Evolutionary conservation across 108 stramenopile species (phyloP), one percentile per base, ranked within the genome.

Genomic region (Skeletonema potamos): DNA sequence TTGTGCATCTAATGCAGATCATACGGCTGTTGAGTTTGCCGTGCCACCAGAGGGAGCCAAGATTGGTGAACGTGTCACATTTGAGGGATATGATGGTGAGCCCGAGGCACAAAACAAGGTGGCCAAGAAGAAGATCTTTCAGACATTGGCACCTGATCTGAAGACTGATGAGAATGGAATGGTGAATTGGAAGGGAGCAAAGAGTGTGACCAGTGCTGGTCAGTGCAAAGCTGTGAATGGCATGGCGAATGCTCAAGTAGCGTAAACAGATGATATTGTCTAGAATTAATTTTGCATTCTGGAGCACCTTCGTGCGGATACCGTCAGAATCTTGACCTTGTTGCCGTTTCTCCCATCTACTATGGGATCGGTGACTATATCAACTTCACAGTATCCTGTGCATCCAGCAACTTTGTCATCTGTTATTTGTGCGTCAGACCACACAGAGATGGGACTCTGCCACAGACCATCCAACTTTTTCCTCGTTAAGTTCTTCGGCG

Each of bases 101-200:
- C 91, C 96, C 2, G 93, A 93, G 74, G 77, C 93, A 0, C 90
- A 93, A 85, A 88, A 88, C 69, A 90, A 91, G 74, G 82, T 94
- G 69, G 92, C 88, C 57, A 96, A 96, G 82, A 94, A 94, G 73
- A 96, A 96, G 73, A 84, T 96, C 13, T 91, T 94, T 67, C 92
- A 94, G 73, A 78, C 82, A 66, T 34, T 95, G 11, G 86, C 88
- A 18, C 92, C 92, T 7, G 90, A 92, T 78, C 76, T 95, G 8
- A 87, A 83, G 66, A 95, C 94, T 2, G 77, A 92, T 67, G 85
- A 56, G 9, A 82, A 85, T 51, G 94, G 92, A 3, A 73, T 85
- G n/a, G 86, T 90, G 34, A 81, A 84, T 9, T 95, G 88, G 87
- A 95, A 89, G 70, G 89, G 82, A n/a, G 76, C 82, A 0, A 73